Percentiles rank a stretch among this genome's conserved stretches.
phyloP scores from a whole-genome alignment of 192 early-diverging fungal species.

The Coemansia sp. region DNA sequence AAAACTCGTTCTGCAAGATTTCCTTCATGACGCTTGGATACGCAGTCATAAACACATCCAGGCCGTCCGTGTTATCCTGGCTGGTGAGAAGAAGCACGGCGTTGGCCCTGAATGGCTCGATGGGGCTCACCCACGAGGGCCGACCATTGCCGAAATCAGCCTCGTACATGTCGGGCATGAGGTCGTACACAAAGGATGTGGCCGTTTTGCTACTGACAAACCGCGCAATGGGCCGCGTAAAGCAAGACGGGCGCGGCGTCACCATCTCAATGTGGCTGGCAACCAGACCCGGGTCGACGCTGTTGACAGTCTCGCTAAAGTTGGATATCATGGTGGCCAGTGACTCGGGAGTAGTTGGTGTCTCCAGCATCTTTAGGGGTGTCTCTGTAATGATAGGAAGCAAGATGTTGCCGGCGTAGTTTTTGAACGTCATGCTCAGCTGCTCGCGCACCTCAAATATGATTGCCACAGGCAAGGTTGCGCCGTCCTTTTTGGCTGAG shows the following conservation, averaged over 20 bases:
- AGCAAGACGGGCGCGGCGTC: conserved; percentile 21
- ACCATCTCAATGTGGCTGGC: conserved; percentile 37
- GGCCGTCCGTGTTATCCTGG: conserved; percentile 24
- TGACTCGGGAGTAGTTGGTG: conserved; percentile 22
- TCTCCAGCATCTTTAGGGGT: conserved; percentile 11
- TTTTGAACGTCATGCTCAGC: not conserved
- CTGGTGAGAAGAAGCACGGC: conserved; percentile 30
- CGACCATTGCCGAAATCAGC: conserved; percentile 38
- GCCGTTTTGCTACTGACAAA: conserved; percentile 22
- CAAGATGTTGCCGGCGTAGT: conserved; percentile 37
- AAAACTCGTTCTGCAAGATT: conserved; percentile 41
- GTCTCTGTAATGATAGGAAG: not conserved
- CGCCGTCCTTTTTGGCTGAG: not conserved
- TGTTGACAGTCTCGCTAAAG: conserved; percentile 10
- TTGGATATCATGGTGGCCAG: conserved; percentile 13
- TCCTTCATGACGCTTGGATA: conserved; percentile 40
- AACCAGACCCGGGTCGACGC: conserved; percentile 15
- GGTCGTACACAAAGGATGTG: conserved; percentile 38
- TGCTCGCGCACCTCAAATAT: conserved; percentile 29
- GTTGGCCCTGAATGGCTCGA: conserved; percentile 42
- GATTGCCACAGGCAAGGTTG: conserved; percentile 17
- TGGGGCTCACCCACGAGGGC: conserved; percentile 46
- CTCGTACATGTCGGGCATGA: conserved; percentile 45
- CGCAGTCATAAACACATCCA: conserved; percentile 46
- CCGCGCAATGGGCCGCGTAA: conserved; percentile 29